Evolutionary conservation across 352 stramenopile genomes (phyloP).

Genomic region (Globisporangium middletonii): DNA sequence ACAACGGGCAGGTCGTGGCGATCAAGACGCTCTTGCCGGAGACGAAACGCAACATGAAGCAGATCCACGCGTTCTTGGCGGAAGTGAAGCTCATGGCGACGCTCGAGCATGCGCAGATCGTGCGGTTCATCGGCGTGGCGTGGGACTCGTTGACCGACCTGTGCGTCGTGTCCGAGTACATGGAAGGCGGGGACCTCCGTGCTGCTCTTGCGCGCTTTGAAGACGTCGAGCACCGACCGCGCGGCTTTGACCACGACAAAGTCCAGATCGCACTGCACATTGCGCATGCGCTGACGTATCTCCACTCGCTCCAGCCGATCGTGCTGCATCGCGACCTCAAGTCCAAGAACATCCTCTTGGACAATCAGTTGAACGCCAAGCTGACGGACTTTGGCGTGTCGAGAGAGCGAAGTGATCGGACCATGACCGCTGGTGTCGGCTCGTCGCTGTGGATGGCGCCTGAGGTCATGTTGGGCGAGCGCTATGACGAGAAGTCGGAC

Average conservation of each 20-base stretch:
- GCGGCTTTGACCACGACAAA: constrained; percentile 35
- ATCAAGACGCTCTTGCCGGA: constrained; percentile 44
- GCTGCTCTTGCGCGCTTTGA: constrained; percentile 24
- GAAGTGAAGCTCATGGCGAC: constrained; percentile 41
- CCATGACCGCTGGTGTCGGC: too few species aligned
- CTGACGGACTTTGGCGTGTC: background rate
- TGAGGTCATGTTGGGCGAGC: too few species aligned
- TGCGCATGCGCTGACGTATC: constrained; percentile 27
- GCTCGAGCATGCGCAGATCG: constrained; percentile 33
- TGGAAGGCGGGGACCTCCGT: constrained; percentile 37
- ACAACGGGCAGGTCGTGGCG: constrained; percentile 27
- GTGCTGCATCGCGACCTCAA: constrained; percentile 45
- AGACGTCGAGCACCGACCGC: constrained; percentile 18
- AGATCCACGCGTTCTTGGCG: constrained; percentile 32
- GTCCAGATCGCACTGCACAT: constrained; percentile 23
- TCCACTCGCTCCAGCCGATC: constrained; percentile 32
- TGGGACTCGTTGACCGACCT: constrained; percentile 45
- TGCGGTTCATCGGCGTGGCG: constrained; percentile 37
- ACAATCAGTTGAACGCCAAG: constrained; percentile 14
- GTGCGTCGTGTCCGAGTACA: constrained; percentile 33
- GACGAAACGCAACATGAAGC: constrained; percentile 18
- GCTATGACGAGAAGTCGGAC: constrained; percentile 5
- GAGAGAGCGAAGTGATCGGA: background rate
- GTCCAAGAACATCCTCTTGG: constrained; percentile 41
- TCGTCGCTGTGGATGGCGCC: too few species aligned